Conservation (phyloP, 1,284 basidiomycete species). For the Mycena citricolor region DNA sequence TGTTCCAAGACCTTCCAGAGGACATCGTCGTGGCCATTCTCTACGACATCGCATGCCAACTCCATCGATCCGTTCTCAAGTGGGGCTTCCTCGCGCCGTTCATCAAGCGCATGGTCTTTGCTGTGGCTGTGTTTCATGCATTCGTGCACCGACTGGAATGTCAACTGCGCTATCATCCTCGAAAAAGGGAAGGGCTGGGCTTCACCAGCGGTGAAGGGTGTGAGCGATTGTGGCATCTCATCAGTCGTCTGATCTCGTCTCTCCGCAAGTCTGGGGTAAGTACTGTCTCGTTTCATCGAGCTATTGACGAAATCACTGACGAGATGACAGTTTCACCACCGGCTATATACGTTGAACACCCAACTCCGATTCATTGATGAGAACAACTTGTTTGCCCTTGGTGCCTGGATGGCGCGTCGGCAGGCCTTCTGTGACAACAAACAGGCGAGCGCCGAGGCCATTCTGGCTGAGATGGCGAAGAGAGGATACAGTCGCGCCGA, state of each 20-base stretch:
- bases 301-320: not conserved
- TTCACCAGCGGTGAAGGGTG: conserved; percentile 31
- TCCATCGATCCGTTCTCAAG: conserved; percentile 20
- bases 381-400: not conserved
- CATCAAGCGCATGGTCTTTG: conserved; percentile 22
- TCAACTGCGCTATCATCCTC: conserved; percentile 26
- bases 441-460: not conserved
- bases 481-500: no score
- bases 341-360: conserved; percentile 7
- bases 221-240: conserved; percentile 28
- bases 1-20: conserved; percentile 22
- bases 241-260: conserved; percentile 20
- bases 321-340: conserved; percentile 4
- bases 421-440: not conserved
- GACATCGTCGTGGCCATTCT: conserved; percentile 20
- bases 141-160: conserved; percentile 32
- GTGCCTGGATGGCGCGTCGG: conserved; percentile 1
- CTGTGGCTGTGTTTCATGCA: conserved; percentile 30
- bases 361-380: conserved; percentile 7
- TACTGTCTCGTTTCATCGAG: not conserved
- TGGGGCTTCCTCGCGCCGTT: conserved; percentile 23
- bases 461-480: not conserved
- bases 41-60: conserved; percentile 29
- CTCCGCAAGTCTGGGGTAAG: conserved; percentile 24
- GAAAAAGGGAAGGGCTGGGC: conserved; percentile 25